Base-by-base conservation (phyloP, 208 protist genomes). In the Acanthamoeba lenticulata region DNA sequence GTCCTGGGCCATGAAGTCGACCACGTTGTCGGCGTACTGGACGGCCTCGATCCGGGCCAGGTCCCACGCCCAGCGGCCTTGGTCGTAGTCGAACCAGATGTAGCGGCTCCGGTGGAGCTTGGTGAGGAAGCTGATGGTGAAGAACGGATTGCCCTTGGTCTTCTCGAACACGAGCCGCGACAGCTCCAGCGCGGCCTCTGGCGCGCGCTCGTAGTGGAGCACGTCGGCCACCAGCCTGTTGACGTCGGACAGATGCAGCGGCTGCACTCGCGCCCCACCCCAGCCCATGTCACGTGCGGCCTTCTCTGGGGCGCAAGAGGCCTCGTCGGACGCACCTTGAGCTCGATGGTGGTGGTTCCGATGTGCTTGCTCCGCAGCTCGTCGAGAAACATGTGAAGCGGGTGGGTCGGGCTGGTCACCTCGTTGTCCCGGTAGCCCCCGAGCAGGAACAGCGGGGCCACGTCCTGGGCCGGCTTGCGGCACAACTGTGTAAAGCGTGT, bases 341-440 rank as follows among this genome's bases (percentile, higher is more conserved):
- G 69, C 4, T 19, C 4, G 69, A 79, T 79, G 38, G 27, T 42
- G 69, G 9, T 19, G 69, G 21, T n/a, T 4, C 34, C 27, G 36
- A 45, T 29, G 38, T 40, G 17, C 69, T 45, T 79, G 69, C 24
- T 45, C 15, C 81, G 44, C 5, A 89, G 81, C 38, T 89, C 81
- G 4, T 89, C 34, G 29, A 62, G 15, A 34, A 89, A 60, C 40
- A 89, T 62, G 13, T 42, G 17, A 19, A 89, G 29, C 7, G 81
- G 81, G 60, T 89, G 81, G 1, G 38, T 49, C 24, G 57, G 57
- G 17, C 44, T 60, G 36, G 34, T 91, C 52, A 91, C 85, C 36
- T 91, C 85, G 38, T 91, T 65, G 40, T 91, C 85, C 2, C 85
- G 49, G n/a, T 91, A 91, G 40, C 45, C 85, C 13, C 85, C 85